Base-by-base conservation (phyloP, 192 early-diverging fungal genomes). In the Rhizophagus clarus region DNA sequence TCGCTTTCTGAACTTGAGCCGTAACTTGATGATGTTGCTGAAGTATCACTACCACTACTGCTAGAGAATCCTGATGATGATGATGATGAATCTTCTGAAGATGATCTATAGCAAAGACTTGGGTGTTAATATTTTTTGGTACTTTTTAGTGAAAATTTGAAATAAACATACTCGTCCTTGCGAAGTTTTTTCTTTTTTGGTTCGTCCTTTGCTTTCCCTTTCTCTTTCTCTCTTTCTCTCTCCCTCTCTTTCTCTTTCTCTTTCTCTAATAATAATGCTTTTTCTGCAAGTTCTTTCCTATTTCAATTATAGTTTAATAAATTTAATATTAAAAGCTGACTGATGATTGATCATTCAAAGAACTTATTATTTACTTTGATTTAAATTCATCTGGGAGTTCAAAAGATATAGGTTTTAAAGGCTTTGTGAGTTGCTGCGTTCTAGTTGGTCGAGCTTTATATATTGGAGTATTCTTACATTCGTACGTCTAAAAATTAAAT, bases 371-470 rank as follows among this genome's bases (percentile, higher is more conserved):
- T 22, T 80, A 80, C 79, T 87, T 88, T 73, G 83, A 74, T 61
- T 82, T 74, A 32, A 89, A 84, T 71, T 88, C 88, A 3, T 82
- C 83, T 4, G 88, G 88, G 20, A 91, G 67, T 62, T 89, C 86
- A 31, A 85, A 78, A 22, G 83, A 71, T 20, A 84, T 74, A 14
- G 85, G 75, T 72, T 87, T 91, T 6, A 91, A 42, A 9, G 89
- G 89, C 63, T 87, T 88, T 74, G 84, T 85, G 3, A 91, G 84
- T 31, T 91, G 89, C 63, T 91, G 89, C 69, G 89, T 91, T 42
- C 89, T 85, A 20, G 88, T 88, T 10, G 89, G 89, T 29, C 89
- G 85, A 29, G 85, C 45, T 61, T 82, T 86, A 76, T 91, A 91
- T 4, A 69, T 80, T 62, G 84, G 79, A 32, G 76, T 67, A 4